Conservation (phyloP, 1,139 yeast species). For the Suhomyces atakaporum region DNA sequence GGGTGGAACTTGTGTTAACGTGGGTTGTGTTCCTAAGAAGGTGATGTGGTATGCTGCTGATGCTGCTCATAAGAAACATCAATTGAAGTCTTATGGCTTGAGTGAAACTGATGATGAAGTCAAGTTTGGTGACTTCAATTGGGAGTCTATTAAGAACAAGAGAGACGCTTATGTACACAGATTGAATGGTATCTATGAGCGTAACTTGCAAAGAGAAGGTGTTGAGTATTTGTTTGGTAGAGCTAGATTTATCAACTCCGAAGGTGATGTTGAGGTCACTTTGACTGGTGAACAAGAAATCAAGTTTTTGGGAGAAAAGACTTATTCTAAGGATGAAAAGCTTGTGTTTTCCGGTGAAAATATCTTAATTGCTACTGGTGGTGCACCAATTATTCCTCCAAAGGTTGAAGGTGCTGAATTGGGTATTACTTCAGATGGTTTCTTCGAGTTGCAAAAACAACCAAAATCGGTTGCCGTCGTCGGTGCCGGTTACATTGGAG, state of each 20-base stretch:
- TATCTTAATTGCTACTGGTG: conserved; percentile 90
- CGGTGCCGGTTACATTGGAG: conserved; percentile 98
- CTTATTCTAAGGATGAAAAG: conserved; percentile 48
- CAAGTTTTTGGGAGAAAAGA: conserved; percentile 33
- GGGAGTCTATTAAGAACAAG: conserved; percentile 78
- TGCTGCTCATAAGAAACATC: conserved; percentile 69
- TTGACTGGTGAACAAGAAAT: conserved; percentile 46
- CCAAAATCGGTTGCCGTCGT: conserved; percentile 93
- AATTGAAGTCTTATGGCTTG: conserved; percentile 83
- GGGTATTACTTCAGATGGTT: conserved; percentile 91
- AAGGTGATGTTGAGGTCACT: conserved; percentile 78
- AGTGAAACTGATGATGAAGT: conserved; percentile 54
- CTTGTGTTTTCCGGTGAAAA: conserved; percentile 76
- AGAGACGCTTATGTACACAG: conserved; percentile 89
- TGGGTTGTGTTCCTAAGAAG: conserved; percentile 98
- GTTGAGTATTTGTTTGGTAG: conserved; percentile 88
- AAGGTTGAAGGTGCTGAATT: conserved; percentile 75
- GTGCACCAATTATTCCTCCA: conserved; percentile 73
- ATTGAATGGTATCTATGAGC: conserved; percentile 89
- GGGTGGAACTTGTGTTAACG: conserved; percentile 99
- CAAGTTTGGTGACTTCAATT: conserved; percentile 62
- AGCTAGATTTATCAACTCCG: conserved; percentile 66
- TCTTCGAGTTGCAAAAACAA: conserved; percentile 75
- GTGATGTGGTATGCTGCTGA: conserved; percentile 98
- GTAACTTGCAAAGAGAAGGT: conserved; percentile 82